Conservation (phyloP, 179 eudicot species). For the Actinidia chinensis region DNA sequence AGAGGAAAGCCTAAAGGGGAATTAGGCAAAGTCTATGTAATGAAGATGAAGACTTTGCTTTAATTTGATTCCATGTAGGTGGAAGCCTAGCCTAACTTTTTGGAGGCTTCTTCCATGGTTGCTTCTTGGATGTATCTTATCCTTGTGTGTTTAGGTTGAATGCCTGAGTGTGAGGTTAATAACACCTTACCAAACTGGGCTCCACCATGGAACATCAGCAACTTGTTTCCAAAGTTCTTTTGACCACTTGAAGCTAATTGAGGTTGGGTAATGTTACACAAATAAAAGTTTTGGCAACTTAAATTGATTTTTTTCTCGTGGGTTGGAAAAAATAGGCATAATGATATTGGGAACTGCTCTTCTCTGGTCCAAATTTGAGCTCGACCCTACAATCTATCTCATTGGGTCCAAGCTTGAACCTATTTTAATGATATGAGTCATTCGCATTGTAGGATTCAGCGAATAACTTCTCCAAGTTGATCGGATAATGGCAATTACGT, state of each 20-base stretch:
- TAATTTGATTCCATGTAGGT: conserved; percentile 6
- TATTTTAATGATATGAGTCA: too few relatives aligned
- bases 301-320: too few relatives aligned
- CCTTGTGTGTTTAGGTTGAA: neutral
- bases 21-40: neutral
- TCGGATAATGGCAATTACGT: too few relatives aligned
- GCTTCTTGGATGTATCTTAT: neutral
- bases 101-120: neutral
- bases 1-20: conserved; percentile 9
- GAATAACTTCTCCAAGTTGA: too few relatives aligned
- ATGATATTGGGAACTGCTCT: too few relatives aligned
- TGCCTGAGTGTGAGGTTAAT: neutral
- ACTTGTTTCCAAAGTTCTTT: neutral
- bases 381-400: too few relatives aligned
- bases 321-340: too few relatives aligned
- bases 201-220: conserved; percentile 9
- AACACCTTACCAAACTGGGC: conserved; percentile 2
- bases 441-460: too few relatives aligned
- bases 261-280: too few relatives aligned
- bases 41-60: neutral
- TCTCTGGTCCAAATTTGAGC: too few relatives aligned
- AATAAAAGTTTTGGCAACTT: too few relatives aligned
- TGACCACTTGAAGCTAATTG: neutral
- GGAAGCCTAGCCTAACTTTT: neutral
- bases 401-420: too few relatives aligned